Evolutionary conservation across 2,329 filamentous ascomycete species (phyloP).

Genomic region (Neonectria ditissima): DNA sequence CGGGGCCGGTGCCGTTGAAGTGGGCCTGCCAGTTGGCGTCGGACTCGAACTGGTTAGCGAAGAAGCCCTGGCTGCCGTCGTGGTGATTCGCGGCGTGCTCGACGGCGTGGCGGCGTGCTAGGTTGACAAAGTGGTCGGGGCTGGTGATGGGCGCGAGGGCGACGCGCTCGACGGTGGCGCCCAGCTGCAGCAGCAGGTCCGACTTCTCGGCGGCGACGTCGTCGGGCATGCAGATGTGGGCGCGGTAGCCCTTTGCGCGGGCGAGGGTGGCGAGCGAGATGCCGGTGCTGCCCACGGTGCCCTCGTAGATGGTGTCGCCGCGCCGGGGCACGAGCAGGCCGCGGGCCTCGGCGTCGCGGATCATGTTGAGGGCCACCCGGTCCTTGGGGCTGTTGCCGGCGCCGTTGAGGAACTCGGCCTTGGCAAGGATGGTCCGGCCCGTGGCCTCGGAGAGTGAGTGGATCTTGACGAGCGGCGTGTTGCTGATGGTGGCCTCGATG

Average conservation of each 20-base stretch:
- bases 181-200: conserved; percentile 87
- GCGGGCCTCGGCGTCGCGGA: conserved; percentile 80
- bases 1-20: conserved; percentile 84
- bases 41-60: conserved; percentile 97
- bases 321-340: conserved; percentile 82
- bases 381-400: conserved; percentile 96
- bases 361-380: conserved; percentile 91
- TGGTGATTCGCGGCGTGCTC: conserved; percentile 73
- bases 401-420: conserved; percentile 96
- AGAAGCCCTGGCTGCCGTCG: conserved; percentile 82
- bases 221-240: conserved; percentile 97
- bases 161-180: conserved; percentile 92
- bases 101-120: conserved; percentile 79
- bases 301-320: conserved; percentile 97
- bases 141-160: conserved; percentile 94
- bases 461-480: conserved; percentile 90
- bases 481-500: conserved; percentile 91
- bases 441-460: conserved; percentile 87
- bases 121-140: conserved; percentile 93
- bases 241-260: conserved; percentile 87
- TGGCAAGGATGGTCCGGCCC: conserved; percentile 89
- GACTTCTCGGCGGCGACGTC: conserved; percentile 92
- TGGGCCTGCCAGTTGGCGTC: conserved; percentile 90
- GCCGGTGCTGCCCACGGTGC: conserved; percentile 94
- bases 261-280: conserved; percentile 94